Evolutionary conservation across 345 rosid genomes (phyloP).

Genomic region (Nasturtium officinale): DNA sequence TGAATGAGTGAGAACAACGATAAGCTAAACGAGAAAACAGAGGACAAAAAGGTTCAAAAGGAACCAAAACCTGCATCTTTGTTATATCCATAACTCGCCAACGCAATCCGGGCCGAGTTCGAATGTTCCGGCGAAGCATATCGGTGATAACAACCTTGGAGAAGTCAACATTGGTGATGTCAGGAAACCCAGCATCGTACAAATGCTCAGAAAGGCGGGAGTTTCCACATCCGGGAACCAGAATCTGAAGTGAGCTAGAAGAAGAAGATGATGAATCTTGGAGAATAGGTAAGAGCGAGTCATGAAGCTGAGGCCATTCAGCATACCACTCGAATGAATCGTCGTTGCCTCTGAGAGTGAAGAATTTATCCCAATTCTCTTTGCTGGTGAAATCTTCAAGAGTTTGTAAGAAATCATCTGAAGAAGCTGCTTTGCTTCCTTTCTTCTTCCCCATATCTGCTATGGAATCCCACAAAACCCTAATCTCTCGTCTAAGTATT

Average conservation of each 20-base stretch:
- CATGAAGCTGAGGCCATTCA: conserved; percentile 85
- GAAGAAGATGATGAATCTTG: conserved; percentile 14
- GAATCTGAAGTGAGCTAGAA: conserved; percentile 54
- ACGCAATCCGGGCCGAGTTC: conserved; percentile 72
- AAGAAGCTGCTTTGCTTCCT: conserved; percentile 44
- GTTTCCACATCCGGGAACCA: conserved; percentile 92
- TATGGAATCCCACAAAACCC: conserved; percentile 34
- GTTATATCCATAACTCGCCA: conserved; percentile 99
- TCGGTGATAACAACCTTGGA: conserved; percentile 87
- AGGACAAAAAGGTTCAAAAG: background rate
- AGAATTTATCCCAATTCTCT: conserved; percentile 96
- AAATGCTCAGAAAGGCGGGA: conserved; percentile 83
- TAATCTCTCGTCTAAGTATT: conserved; percentile 14
- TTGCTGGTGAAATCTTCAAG: conserved; percentile 94
- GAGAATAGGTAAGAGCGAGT: conserved; percentile 62
- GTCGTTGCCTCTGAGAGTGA: conserved; percentile 72
- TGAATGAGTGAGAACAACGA: background rate
- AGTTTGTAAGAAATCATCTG: conserved; percentile 57
- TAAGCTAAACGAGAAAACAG: conserved; percentile 20
- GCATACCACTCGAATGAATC: conserved; percentile 98
- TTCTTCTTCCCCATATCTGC: conserved; percentile 65
- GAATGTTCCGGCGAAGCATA: conserved; percentile 83
- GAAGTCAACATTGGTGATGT: conserved; percentile 78
- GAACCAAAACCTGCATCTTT: conserved; percentile 60
- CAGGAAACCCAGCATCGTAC: conserved; percentile 75